Evolutionary conservation across 2,329 filamentous ascomycete genomes (phyloP).

Genomic region (Sclerotinia nivalis): DNA sequence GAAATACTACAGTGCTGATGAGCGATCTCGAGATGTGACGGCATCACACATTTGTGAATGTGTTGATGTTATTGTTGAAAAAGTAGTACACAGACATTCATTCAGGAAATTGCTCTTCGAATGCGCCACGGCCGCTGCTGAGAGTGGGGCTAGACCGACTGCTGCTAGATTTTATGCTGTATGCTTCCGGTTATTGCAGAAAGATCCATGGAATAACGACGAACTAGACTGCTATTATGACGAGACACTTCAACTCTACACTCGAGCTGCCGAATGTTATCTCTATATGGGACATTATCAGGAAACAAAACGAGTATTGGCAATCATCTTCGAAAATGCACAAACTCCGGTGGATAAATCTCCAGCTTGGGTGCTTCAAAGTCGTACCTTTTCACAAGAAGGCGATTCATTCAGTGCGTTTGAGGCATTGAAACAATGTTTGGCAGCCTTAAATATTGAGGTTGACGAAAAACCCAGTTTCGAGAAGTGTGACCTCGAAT

Average conservation of each 20-base stretch:
- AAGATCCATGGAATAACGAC: conserved; percentile 72
- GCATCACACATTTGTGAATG: conserved; percentile 81
- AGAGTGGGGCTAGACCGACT: conserved; percentile 79
- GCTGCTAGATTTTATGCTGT: conserved; percentile 79
- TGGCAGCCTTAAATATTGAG: conserved; percentile 67
- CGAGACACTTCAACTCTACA: conserved; percentile 78
- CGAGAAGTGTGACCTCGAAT: conserved; percentile 76
- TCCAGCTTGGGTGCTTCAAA: conserved; percentile 79
- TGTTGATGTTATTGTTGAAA: conserved; percentile 69
- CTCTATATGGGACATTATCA: conserved; percentile 73
- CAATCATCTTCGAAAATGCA: conserved; percentile 68
- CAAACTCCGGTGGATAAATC: conserved; percentile 76
- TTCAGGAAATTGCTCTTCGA: conserved; percentile 74
- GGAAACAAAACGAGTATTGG: conserved; percentile 67
- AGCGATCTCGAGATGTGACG: conserved; percentile 67
- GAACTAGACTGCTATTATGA: conserved; percentile 76
- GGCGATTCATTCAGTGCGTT: conserved; percentile 73
- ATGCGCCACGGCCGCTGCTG: conserved; percentile 74
- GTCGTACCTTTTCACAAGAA: conserved; percentile 72
- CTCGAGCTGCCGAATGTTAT: conserved; percentile 79
- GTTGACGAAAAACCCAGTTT: conserved; percentile 67
- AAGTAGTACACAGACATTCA: conserved; percentile 58
- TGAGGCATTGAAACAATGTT: conserved; percentile 66
- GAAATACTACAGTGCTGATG: conserved; percentile 65
- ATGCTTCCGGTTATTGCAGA: conserved; percentile 76